Base-by-base conservation (phyloP, 2,329 filamentous ascomycete species). In the Ascochyta lentis region DNA sequence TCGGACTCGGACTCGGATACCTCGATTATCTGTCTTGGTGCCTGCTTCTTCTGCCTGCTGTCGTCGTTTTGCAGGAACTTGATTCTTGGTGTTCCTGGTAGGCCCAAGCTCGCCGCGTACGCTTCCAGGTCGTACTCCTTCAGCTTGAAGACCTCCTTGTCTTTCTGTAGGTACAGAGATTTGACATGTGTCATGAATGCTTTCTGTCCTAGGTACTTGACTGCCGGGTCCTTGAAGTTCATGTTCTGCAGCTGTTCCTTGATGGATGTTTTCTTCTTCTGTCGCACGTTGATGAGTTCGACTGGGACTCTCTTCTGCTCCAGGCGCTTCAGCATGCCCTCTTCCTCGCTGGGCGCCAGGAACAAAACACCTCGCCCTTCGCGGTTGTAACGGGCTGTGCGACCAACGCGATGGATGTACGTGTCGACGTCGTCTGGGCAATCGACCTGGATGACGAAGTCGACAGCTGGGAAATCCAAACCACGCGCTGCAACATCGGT, bases 391-490 rank as follows among this genome's bases (percentile, higher is more conserved):
- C 94, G 86, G n/a, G 95, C 95, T 16, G 95, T 98, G 27, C 95
- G 86, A 1, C 95, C 95, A 4, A 97, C 94, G 56, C 95, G 87
- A 77, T 99, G 95, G 65, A 99, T 98, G 70, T 99, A 99, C 0
- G 95, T 99, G 69, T 98, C 95, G 4, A 91, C 90, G 74, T 99
- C 94, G 75, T 99, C 95, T 0, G 95, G 95, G 64, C 91, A 96
- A 74, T 99, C 95, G n/a, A 91, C 84, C 73, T 99, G 95, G n/a
- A 99, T 92, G 5, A 99, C 95, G 90, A 95, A 99, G 74, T 99
- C 95, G 0, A 99, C 95, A 3, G 92, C 89, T 0, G 95, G 95
- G 71, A 99, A 98, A 75, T 99, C 95, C 12, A 99, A 84, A 61
- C 95, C 95, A 75, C 95, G 86, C 0, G 95, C 95, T 4, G 96